Conservation (phyloP, 225 moss, liverwort and hornwort species). For the Rhytidiadelphus loreus region DNA sequence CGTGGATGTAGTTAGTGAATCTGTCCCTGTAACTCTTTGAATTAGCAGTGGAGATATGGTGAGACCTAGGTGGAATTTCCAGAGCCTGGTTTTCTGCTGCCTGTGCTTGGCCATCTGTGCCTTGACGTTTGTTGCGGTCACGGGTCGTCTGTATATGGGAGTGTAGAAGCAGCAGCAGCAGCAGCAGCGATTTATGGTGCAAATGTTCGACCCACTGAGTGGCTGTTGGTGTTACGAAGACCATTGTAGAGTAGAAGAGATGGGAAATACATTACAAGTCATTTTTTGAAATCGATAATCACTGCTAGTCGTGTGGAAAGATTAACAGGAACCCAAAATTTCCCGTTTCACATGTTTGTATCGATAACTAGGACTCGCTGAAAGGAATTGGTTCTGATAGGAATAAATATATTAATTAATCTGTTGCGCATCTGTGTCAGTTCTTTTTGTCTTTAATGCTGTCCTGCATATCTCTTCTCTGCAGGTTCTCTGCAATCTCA, state of each 20-base stretch:
- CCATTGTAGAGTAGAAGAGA: constrained; percentile 67
- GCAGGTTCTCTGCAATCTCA: background rate
- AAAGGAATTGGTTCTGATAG: background rate
- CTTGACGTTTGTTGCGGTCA: constrained; percentile 19
- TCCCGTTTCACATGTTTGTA: background rate
- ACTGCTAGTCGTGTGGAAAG: constrained; percentile 13
- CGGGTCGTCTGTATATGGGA: constrained; percentile 39
- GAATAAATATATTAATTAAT: background rate
- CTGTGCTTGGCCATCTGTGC: constrained; percentile 22
- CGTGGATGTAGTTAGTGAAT: constrained; percentile 16
- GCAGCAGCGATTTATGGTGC: constrained; percentile 27
- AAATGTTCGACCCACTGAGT: constrained; percentile 9
- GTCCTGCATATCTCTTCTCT: background rate
- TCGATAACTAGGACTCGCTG: background rate
- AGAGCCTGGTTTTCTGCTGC: constrained; percentile 37
- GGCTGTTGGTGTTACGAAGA: constrained; percentile 36
- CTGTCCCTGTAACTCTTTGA: constrained; percentile 66
- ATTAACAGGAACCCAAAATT: background rate
- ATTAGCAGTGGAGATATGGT: constrained; percentile 47
- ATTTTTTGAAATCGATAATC: constrained; percentile 39
- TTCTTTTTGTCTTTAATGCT: background rate
- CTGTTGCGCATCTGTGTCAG: background rate
- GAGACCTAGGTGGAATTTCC: constrained; percentile 26
- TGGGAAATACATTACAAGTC: constrained; percentile 47
- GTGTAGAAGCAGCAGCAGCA: constrained; percentile 35